Evolutionary conservation across 2,329 filamentous ascomycete species (phyloP).

Genomic region (Sclerotinia spermophila): DNA sequence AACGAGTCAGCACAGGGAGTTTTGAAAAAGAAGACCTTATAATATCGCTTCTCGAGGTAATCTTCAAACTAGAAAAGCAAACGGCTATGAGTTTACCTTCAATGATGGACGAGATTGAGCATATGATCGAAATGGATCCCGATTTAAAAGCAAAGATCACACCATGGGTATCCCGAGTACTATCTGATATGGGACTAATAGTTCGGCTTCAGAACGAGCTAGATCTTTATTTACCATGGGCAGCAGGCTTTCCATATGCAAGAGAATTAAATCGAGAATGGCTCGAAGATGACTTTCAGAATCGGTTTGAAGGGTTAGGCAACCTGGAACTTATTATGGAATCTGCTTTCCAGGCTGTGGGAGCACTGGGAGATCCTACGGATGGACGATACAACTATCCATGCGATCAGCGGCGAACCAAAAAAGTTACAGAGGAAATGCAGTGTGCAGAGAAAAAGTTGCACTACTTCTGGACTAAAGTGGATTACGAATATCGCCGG

Average conservation of each 20-base stretch:
- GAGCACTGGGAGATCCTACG: neutral
- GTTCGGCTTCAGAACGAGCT: neutral
- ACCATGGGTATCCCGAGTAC: neutral
- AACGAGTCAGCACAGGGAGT: neutral
- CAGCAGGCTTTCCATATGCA: neutral
- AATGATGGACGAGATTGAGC: neutral
- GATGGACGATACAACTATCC: neutral
- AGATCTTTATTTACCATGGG: neutral
- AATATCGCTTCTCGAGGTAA: neutral
- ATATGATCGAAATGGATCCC: neutral
- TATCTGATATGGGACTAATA: neutral
- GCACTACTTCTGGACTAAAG: neutral
- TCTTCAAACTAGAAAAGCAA: neutral
- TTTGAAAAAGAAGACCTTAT: neutral
- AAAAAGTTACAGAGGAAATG: neutral
- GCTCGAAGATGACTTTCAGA: neutral
- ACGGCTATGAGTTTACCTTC: neutral
- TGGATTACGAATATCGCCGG: neutral
- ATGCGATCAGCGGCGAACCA: neutral
- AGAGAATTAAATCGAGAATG: neutral
- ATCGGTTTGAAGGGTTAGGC: no score
- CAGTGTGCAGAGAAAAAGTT: neutral
- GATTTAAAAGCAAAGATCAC: neutral
- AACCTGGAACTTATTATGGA: fast-evolving
- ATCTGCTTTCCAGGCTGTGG: neutral